Evolutionary conservation across 2,329 filamentous ascomycete species (phyloP).

Genomic region (Ceratocystis lukuohia): DNA sequence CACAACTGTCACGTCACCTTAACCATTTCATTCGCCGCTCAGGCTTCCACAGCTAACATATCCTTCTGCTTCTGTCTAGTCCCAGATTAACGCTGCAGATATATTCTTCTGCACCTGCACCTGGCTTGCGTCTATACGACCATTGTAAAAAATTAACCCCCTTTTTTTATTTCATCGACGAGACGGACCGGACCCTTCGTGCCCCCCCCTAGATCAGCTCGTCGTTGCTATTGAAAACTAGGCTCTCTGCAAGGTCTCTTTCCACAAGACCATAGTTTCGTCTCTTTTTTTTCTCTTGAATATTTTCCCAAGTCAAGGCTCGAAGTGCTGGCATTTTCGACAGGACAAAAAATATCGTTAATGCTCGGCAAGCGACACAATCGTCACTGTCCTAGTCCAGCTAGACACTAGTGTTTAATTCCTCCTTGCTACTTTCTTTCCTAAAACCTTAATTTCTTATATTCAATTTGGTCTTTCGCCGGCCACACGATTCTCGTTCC

Average conservation of each 20-base stretch:
- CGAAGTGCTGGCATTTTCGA: constrained; percentile 7
- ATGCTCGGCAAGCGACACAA: not conserved
- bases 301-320: not conserved
- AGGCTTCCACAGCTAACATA: not conserved
- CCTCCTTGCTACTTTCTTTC: not conserved
- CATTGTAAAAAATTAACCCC: not conserved
- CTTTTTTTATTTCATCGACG: not conserved
- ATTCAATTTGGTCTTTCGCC: not conserved
- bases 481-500: not conserved
- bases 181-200: not conserved
- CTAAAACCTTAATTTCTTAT: not conserved
- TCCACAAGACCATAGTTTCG: too few species aligned
- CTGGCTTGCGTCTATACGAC: not conserved
- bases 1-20: constrained; percentile 9
- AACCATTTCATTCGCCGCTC: not conserved
- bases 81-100: not conserved
- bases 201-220: not conserved
- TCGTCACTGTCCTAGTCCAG: not conserved
- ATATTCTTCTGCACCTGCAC: not conserved
- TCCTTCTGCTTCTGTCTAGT: not conserved
- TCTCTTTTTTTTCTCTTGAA: not conserved
- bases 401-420: not conserved
- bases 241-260: not conserved
- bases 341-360: not conserved
- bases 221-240: not conserved